Conservation (phyloP, 2,329 filamentous ascomycete genomes). For the Ophiocordyceps robertsii region DNA sequence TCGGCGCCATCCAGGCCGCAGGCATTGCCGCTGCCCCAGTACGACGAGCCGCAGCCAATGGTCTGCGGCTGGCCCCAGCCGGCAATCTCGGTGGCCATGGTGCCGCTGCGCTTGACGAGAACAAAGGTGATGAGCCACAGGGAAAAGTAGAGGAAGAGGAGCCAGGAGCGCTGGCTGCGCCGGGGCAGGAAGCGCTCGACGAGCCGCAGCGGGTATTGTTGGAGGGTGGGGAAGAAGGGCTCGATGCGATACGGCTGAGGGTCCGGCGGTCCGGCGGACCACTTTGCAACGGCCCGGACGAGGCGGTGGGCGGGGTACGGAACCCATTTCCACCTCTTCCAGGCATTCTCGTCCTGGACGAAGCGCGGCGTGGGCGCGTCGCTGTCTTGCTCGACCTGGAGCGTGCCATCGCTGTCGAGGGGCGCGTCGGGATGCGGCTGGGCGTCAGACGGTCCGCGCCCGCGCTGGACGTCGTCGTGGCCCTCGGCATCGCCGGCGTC, state of each 20-base stretch:
- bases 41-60: slow-evolving; percentile 54
- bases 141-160: slow-evolving; percentile 46
- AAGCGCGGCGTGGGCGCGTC: slow-evolving; percentile 42
- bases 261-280: slow-evolving; percentile 42
- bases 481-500: slow-evolving; percentile 9
- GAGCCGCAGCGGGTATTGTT: slow-evolving; percentile 51
- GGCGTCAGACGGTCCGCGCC: slow-evolving; percentile 6
- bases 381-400: slow-evolving; percentile 31
- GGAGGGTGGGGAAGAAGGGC: slow-evolving; percentile 51
- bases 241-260: slow-evolving; percentile 35
- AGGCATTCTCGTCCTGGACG: slow-evolving; percentile 36
- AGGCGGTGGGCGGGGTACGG: slow-evolving; percentile 40
- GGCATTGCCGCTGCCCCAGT: slow-evolving; percentile 57
- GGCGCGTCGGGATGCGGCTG: slow-evolving; percentile 27
- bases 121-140: slow-evolving; percentile 59
- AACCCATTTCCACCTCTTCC: slow-evolving; percentile 43
- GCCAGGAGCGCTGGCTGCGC: slow-evolving; percentile 40
- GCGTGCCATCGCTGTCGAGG: slow-evolving; percentile 18
- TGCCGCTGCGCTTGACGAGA: slow-evolving; percentile 52
- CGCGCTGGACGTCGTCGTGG: slow-evolving; percentile 4
- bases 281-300: slow-evolving; percentile 26
- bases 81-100: slow-evolving; percentile 44
- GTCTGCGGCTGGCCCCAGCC: slow-evolving; percentile 53
- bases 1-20: slow-evolving; percentile 64
- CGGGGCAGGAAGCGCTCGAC: slow-evolving; percentile 50